Percentiles rank a stretch among this genome's conserved stretches.
Conservation (phyloP, 805 yeast species). For the Yarrowia sp. region DNA sequence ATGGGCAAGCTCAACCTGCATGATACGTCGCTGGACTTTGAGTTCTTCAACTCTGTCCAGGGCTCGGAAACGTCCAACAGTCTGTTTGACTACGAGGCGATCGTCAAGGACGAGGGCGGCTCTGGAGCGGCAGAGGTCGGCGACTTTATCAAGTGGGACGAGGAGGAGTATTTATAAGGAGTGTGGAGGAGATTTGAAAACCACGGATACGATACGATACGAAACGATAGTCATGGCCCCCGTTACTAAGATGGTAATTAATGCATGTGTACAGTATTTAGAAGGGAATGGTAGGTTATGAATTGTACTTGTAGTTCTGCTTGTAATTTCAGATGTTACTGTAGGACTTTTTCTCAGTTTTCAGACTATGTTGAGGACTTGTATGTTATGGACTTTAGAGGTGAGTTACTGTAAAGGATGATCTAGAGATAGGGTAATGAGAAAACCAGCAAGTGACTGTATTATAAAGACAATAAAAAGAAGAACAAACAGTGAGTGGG, state of each 20-base stretch:
- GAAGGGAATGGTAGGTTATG: not conserved
- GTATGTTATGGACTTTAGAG: no score
- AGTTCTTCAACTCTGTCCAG: conserved; percentile 19
- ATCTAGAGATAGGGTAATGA: no score
- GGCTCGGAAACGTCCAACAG: conserved; percentile 4
- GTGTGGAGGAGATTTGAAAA: not conserved
- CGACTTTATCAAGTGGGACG: conserved; percentile 23
- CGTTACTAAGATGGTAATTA: not conserved
- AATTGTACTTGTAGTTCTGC: not conserved
- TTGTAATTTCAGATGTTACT: no score
- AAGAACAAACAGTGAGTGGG: no score
- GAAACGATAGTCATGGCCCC: not conserved
- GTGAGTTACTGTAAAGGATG: no score
- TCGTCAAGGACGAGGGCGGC: conserved; percentile 2
- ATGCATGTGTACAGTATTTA: not conserved
- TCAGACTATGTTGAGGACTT: no score
- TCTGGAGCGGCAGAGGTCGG: not conserved
- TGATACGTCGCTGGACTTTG: conserved; percentile 17
- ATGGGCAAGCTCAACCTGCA: conserved; percentile 12
- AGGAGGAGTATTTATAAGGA: conserved; percentile 14
- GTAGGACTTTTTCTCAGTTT: no score
- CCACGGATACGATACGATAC: not conserved
- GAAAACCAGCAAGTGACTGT: no score
- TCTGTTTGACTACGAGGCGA: conserved; percentile 17
- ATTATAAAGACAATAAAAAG: no score